These are phyloP conservation scores for Cymbidium sinense DNA, from an alignment of 106 monocot genomes.

Conservation along the genomic window DNA sequence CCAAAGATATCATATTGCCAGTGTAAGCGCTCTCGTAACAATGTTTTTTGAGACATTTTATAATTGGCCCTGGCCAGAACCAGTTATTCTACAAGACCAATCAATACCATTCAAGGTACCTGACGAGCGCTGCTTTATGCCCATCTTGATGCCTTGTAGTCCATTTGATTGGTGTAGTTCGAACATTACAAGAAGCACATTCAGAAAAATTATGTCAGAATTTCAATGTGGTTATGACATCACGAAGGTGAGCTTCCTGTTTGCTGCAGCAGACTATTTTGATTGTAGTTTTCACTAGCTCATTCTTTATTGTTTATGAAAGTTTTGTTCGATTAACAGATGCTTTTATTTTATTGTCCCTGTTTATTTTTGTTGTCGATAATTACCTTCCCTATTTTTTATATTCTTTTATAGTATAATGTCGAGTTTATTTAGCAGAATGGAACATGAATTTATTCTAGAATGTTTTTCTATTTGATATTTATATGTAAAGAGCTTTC, in stretches of 20 bases:
- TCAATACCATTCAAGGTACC: conserved; percentile 18
- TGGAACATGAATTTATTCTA: too few relatives aligned
- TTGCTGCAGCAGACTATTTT: neutral
- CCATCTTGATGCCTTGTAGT: conserved; percentile 50
- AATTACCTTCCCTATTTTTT: too few relatives aligned
- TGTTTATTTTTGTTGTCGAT: too few relatives aligned
- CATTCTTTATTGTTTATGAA: neutral
- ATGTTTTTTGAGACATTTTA: conserved; percentile 42
- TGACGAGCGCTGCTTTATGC: conserved; percentile 39
- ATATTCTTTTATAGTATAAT: too few relatives aligned
- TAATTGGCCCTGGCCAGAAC: conserved; percentile 44
- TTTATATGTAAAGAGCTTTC: too few relatives aligned
- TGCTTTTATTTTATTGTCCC: neutral
- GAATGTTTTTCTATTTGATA: too few relatives aligned
- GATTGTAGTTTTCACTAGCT: neutral
- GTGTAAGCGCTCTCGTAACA: conserved; percentile 27
- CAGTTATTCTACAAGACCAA: conserved; percentile 31
- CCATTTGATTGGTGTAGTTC: conserved; percentile 43
- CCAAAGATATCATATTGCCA: conserved; percentile 37
- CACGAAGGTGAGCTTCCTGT: conserved; percentile 31
- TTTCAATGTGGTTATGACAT: conserved; percentile 31
- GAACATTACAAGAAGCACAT: conserved; percentile 45
- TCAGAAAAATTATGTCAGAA: conserved; percentile 40
- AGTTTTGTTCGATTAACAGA: neutral
- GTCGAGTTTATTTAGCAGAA: too few relatives aligned